Evolutionary conservation across 331 rosid species (phyloP).

Genomic region (Prunus yedoensis): DNA sequence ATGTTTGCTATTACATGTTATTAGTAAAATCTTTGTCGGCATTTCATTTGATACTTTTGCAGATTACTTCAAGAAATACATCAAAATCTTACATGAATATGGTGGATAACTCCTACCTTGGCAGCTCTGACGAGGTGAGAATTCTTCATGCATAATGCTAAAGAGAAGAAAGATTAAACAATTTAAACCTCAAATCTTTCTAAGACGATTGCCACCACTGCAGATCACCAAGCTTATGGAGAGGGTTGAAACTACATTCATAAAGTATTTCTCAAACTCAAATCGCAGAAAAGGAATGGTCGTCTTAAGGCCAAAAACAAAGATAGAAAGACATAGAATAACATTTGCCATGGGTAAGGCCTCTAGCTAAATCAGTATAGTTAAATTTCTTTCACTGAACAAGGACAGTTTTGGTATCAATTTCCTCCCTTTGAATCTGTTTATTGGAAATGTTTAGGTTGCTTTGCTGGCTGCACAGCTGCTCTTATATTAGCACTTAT

Average conservation of each 20-base stretch:
- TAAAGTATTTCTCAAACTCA: constrained; percentile 67
- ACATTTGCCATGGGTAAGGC: constrained; percentile 59
- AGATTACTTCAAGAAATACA: constrained; percentile 68
- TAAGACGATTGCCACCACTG: neutral
- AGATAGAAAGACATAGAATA: constrained; percentile 52
- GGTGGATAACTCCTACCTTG: neutral
- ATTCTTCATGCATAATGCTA: neutral
- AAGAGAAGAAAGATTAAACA: neutral
- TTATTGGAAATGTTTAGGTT: too few relatives aligned
- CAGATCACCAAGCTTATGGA: constrained; percentile 64
- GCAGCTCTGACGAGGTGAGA: too few relatives aligned
- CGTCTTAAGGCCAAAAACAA: constrained; percentile 54
- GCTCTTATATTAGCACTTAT: too few relatives aligned
- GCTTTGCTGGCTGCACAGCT: too few relatives aligned
- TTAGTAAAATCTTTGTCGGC: neutral
- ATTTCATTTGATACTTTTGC: neutral
- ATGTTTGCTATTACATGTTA: neutral
- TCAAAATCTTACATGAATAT: constrained; percentile 58
- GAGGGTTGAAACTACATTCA: constrained; percentile 63
- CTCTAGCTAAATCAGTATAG: neutral
- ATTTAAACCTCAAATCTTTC: too few relatives aligned
- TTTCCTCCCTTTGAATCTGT: too few relatives aligned
- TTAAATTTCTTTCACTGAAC: neutral
- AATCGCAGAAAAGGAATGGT: constrained; percentile 60
- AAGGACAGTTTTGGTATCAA: neutral